phyloP scores from a whole-genome alignment of 2,329 filamentous ascomycete genomes.

The Penicillium digitatum region DNA sequence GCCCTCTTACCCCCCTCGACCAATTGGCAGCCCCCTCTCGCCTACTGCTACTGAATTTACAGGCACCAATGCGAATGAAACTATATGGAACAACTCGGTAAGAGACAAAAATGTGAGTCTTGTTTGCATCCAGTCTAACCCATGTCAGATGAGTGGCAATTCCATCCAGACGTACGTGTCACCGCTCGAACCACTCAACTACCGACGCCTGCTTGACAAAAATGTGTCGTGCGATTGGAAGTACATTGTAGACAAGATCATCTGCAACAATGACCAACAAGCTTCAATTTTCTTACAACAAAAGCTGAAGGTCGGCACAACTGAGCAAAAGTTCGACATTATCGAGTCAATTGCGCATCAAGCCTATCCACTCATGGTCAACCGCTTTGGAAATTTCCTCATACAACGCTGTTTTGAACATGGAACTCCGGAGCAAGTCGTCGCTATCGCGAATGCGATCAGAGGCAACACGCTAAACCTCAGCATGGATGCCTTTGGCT shows the following conservation, averaged over 20 bases:
- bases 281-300: conserved; percentile 98
- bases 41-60: conserved; percentile 73
- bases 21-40: conserved; percentile 63
- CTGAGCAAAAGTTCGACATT: conserved; percentile 95
- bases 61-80: conserved; percentile 36
- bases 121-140: conserved; percentile 22
- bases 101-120: conserved; percentile 38
- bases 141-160: conserved; percentile 39
- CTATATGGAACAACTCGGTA: conserved; percentile 47
- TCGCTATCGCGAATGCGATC: conserved; percentile 91
- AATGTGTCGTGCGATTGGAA: conserved; percentile 99
- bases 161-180: conserved; percentile 73
- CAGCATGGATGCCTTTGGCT: conserved; percentile 98
- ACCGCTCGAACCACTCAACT: conserved; percentile 89
- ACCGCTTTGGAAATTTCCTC: conserved; percentile 96
- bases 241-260: conserved; percentile 99
- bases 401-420: conserved; percentile 99
- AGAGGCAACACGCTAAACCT: conserved; percentile 88
- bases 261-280: conserved; percentile 98
- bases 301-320: conserved; percentile 93
- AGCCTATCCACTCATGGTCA: conserved; percentile 94
- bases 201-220: conserved; percentile 87
- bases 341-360: conserved; percentile 94
- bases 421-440: conserved; percentile 87
- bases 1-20: conserved; percentile 51